Evolutionary conservation across 306 rosid genomes (phyloP), one percentile per base, ranked within the genome.

Genomic region (Cicer chorassanicum): DNA sequence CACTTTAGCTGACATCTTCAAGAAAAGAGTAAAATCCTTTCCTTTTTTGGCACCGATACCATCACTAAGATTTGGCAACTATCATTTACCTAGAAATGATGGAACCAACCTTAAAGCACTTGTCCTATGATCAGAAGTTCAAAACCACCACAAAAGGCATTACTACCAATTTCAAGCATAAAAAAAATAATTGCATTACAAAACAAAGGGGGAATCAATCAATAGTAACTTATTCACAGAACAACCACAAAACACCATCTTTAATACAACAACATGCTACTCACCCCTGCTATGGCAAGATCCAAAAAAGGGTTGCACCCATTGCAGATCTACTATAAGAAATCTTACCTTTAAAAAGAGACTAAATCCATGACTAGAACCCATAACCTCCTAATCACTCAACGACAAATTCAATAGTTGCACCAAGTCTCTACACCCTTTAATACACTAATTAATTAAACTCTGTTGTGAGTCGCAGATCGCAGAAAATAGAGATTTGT

Each of bases 91-190:
- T 21, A 42, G 63, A 59, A 38, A 68, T 66, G 42, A 51, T 18
- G n/a, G 43, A 76, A 64, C 73, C 79, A 42, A 18, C 42, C 57
- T 62, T 24, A 19, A 68, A 68, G 60, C 66, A 45, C 48, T 34
- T 65, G 5, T 34, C 13, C 34, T 29, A 45, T 34, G 6, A 75
- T 55, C 74, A 56, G 48, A 76, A 54, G 57, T 41, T 65, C 73
- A 77, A 34, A 72, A 13, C 77, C 68, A 59, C 70, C 73, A 60
- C 59, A 80, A 72, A 57, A 43, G 38, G 19, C 60, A 40, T 57
- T 60, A 50, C 69, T 66, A 50, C 69, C 42, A 49, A 66, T 14
- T 54, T 1, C 57, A 70, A 48, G 13, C 72, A 80, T 3, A 50
- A 38, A 29, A 29, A 29, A 29, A 42, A 36, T 67, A 72, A 61